Evolutionary conservation across 768 basidiomycete genomes (phyloP).

Genomic region (Tubosaeta sp.): DNA sequence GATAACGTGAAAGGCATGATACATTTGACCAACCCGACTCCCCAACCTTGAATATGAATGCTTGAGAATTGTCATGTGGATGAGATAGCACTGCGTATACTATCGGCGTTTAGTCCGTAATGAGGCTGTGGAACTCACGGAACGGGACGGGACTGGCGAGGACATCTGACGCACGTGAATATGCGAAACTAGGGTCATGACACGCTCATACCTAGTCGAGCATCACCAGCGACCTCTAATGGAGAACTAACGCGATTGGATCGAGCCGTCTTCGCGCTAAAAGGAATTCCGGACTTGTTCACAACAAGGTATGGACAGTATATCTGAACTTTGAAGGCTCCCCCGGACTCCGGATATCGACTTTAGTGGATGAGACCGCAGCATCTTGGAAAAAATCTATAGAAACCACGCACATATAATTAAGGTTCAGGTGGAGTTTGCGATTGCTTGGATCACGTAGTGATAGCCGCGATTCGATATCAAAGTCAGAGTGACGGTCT

Average conservation of each 20-base stretch:
- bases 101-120: slow-evolving; percentile 4
- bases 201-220: slow-evolving; percentile 45
- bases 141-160: slow-evolving; percentile 66
- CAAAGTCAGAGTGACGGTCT: slow-evolving; percentile 86
- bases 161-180: slow-evolving; percentile 34
- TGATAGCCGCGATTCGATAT: slow-evolving; percentile 66
- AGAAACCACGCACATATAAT: slow-evolving; percentile 72
- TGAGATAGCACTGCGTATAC: slow-evolving; percentile 76
- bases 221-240: slow-evolving; percentile 84
- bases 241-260: slow-evolving; percentile 58
- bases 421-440: slow-evolving; percentile 78
- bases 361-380: slow-evolving; percentile 31
- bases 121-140: slow-evolving; percentile 47
- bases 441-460: slow-evolving; percentile 70
- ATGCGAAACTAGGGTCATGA: slow-evolving; percentile 5
- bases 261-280: slow-evolving; percentile 61
- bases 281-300: slow-evolving; percentile 90
- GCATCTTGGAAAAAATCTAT: not conserved
- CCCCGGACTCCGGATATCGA: slow-evolving; percentile 84
- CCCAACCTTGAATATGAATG: slow-evolving; percentile 75
- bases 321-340: slow-evolving; percentile 94
- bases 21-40: slow-evolving; percentile 92
- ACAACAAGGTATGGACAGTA: slow-evolving; percentile 86
- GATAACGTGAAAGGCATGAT: slow-evolving; percentile 6
- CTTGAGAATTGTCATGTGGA: slow-evolving; percentile 71